These are phyloP conservation scores for Mentha longifolia DNA, from an alignment of 257 asterid genomes.

Conservation along the genomic window DNA sequence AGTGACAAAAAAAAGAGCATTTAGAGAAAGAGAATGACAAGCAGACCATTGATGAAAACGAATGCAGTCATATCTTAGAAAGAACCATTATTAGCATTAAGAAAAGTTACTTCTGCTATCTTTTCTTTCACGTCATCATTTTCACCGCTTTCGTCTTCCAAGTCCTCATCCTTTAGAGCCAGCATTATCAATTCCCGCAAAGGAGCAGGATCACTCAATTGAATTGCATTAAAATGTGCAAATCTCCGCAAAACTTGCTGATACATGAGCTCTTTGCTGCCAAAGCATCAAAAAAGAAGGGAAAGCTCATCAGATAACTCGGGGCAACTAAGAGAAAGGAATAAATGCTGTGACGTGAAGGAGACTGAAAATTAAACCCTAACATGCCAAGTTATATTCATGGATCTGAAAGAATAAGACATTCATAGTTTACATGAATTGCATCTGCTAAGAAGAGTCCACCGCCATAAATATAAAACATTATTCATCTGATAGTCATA, in stretches of 20 bases:
- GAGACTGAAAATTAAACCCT: slow-evolving; percentile 6
- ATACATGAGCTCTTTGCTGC: slow-evolving; percentile 97
- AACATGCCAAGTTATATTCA: slow-evolving; percentile 16
- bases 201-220: slow-evolving; percentile 91
- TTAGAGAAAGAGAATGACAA: slow-evolving; percentile 4
- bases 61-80: slow-evolving; percentile 21
- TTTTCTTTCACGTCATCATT: slow-evolving; percentile 69
- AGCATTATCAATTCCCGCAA: slow-evolving; percentile 69
- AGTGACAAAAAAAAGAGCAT: slow-evolving; percentile 28
- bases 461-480: background rate
- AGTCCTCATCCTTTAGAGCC: slow-evolving; percentile 85
- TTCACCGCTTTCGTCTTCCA: slow-evolving; percentile 61
- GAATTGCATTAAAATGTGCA: slow-evolving; percentile 94
- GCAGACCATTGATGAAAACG: slow-evolving; percentile 17
- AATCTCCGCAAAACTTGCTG: slow-evolving; percentile 91
- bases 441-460: slow-evolving; percentile 12
- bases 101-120: slow-evolving; percentile 75
- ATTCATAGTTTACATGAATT: slow-evolving; percentile 4
- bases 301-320: slow-evolving; percentile 26
- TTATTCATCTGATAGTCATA: background rate
- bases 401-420: slow-evolving; percentile 20
- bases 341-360: background rate
- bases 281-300: slow-evolving; percentile 25
- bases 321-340: slow-evolving; percentile 5
- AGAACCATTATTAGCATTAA: slow-evolving; percentile 16